Conservation (phyloP, 768 basidiomycete species). For the Russula sp. region DNA sequence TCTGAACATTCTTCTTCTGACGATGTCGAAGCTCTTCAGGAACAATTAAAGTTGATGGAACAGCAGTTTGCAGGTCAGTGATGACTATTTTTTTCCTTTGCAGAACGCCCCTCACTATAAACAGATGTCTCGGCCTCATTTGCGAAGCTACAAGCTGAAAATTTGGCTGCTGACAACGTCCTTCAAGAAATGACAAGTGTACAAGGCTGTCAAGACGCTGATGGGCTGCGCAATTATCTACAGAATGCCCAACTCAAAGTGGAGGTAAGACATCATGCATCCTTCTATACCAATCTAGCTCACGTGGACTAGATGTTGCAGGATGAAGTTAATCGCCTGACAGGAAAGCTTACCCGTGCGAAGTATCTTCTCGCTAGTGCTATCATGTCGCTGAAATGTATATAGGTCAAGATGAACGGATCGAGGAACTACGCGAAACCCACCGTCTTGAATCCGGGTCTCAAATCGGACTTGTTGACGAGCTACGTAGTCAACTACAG, state of each 20-base stretch:
- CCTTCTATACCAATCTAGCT: not conserved
- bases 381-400: constrained; percentile 17
- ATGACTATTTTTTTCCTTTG: constrained; percentile 1
- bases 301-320: constrained; percentile 51
- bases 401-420: constrained; percentile 77
- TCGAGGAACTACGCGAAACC: constrained; percentile 81
- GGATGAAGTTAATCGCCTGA: constrained; percentile 76
- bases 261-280: constrained; percentile 50
- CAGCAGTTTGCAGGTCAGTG: constrained; percentile 70
- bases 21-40: constrained; percentile 58
- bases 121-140: constrained; percentile 77
- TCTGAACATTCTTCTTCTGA: constrained; percentile 18
- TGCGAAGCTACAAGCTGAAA: constrained; percentile 71
- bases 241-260: constrained; percentile 61
- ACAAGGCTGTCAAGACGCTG: constrained; percentile 58
- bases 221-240: constrained; percentile 72
- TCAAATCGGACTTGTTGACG: constrained; percentile 69
- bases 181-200: constrained; percentile 71
- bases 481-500: constrained; percentile 61
- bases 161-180: constrained; percentile 61
- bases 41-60: constrained; percentile 66
- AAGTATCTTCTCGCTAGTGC: not conserved
- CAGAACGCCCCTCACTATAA: not conserved
- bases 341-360: constrained; percentile 70
- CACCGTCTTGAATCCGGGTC: constrained; percentile 80